phyloP scores from a whole-genome alignment of 305 asterid species.

The Solanum chacoense region DNA sequence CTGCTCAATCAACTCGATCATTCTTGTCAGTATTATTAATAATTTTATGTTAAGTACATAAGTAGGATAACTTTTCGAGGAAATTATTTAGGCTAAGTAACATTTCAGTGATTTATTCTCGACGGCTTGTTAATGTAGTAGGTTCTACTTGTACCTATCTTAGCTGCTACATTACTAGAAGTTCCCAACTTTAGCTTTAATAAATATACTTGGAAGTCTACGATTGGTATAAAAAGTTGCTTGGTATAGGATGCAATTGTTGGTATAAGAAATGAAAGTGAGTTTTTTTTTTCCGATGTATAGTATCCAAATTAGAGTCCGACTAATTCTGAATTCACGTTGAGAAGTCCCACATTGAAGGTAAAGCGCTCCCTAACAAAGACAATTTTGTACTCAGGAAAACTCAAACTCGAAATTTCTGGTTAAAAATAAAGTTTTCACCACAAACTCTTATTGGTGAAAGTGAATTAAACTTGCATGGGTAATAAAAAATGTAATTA shows the following conservation, averaged over 20 bases:
- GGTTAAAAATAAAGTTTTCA: neutral
- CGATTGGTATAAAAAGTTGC: neutral
- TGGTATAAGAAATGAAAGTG: neutral
- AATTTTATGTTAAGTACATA: neutral
- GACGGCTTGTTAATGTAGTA: neutral
- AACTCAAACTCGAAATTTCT: neutral
- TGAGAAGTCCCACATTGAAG: too few species aligned
- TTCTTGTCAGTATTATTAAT: neutral
- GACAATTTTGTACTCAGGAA: too few species aligned
- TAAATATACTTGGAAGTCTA: neutral
- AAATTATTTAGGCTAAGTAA: neutral
- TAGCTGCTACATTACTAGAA: constrained; percentile 1
- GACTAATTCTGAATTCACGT: too few species aligned
- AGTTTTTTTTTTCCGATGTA: neutral
- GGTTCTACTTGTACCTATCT: neutral
- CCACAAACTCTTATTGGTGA: neutral
- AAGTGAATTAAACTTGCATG: neutral
- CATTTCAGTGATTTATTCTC: neutral
- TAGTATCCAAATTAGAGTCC: too few species aligned
- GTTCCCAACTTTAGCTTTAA: neutral
- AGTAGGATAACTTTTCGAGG: neutral
- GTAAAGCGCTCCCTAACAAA: too few species aligned
- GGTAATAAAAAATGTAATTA: neutral
- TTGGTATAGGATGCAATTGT: neutral
- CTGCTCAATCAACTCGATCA: neutral